phyloP scores from a whole-genome alignment of 441 rosid genomes.

The Pelargonium myrrhifolium region DNA sequence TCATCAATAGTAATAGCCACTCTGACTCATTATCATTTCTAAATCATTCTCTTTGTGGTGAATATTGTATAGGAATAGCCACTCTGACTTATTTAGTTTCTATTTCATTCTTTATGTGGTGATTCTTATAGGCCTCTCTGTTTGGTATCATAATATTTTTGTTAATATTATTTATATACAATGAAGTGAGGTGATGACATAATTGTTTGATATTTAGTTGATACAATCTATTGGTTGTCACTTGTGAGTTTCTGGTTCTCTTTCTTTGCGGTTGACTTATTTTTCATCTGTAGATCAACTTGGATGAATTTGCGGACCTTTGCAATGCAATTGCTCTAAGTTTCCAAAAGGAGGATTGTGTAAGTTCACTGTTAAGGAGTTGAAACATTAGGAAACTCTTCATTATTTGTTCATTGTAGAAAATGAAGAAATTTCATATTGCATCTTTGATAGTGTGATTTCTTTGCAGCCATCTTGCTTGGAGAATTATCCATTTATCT shows the following conservation, averaged over 20 bases:
- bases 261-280: not conserved
- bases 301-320: constrained; percentile 81
- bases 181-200: constrained; percentile 1
- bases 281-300: constrained; percentile 53
- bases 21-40: not conserved
- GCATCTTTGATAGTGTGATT: constrained; percentile 18
- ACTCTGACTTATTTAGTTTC: not conserved
- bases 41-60: not conserved
- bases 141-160: not conserved
- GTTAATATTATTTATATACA: not conserved
- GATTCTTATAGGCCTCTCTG: not conserved
- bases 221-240: too few species aligned
- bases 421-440: constrained; percentile 4
- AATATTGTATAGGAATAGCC: not conserved
- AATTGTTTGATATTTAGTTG: not conserved
- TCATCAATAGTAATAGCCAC: not conserved
- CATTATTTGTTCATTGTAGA: constrained; percentile 7
- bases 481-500: constrained; percentile 50
- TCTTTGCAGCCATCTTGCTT: constrained; percentile 66
- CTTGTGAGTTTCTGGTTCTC: not conserved
- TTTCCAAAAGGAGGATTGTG: constrained; percentile 85
- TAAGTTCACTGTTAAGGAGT: constrained; percentile 38
- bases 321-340: constrained; percentile 93
- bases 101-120: not conserved
- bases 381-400: not conserved